These are phyloP conservation scores for Chionographis japonica DNA, from an alignment of 106 monocot genomes.

Conservation along the genomic window DNA sequence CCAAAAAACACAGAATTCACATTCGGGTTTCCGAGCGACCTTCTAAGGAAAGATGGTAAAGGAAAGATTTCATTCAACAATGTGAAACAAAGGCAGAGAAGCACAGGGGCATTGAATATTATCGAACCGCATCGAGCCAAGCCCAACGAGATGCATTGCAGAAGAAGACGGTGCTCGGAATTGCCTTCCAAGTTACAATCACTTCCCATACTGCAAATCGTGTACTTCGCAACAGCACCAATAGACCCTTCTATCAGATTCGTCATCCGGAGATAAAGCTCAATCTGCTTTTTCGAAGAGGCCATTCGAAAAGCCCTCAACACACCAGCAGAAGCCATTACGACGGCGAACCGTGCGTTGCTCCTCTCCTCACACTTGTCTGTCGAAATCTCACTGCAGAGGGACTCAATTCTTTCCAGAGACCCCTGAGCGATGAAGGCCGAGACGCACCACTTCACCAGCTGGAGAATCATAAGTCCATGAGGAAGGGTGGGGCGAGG, in stretches of 20 bases:
- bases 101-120: slow-evolving; percentile 25
- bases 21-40: slow-evolving; percentile 18
- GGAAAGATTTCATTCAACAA: slow-evolving; percentile 59
- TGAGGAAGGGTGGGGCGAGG: slow-evolving; percentile 11
- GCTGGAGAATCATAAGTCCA: slow-evolving; percentile 61
- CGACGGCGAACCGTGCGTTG: slow-evolving; percentile 31
- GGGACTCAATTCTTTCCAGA: slow-evolving; percentile 25
- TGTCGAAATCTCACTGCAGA: slow-evolving; percentile 32
- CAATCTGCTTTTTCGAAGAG: slow-evolving; percentile 22
- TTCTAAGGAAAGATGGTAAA: slow-evolving; percentile 25
- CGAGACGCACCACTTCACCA: slow-evolving; percentile 69
- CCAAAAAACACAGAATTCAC: slow-evolving; percentile 1
- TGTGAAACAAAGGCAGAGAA: slow-evolving; percentile 49
- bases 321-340: slow-evolving; percentile 63
- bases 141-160: slow-evolving; percentile 68
- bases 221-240: slow-evolving; percentile 29
- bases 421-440: slow-evolving; percentile 27
- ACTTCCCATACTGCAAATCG: slow-evolving; percentile 25
- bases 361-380: slow-evolving; percentile 16
- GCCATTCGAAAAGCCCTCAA: slow-evolving; percentile 60
- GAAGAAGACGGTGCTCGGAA: slow-evolving; percentile 27
- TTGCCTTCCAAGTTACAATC: slow-evolving; percentile 8
- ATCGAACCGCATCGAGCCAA: slow-evolving; percentile 61
- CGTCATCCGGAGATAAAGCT: slow-evolving; percentile 25
- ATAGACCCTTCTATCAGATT: slow-evolving; percentile 47